These are phyloP conservation scores for Phoenix roebelenii DNA, from an alignment of 176 grass and related monocot species.

Conservation along the genomic window DNA sequence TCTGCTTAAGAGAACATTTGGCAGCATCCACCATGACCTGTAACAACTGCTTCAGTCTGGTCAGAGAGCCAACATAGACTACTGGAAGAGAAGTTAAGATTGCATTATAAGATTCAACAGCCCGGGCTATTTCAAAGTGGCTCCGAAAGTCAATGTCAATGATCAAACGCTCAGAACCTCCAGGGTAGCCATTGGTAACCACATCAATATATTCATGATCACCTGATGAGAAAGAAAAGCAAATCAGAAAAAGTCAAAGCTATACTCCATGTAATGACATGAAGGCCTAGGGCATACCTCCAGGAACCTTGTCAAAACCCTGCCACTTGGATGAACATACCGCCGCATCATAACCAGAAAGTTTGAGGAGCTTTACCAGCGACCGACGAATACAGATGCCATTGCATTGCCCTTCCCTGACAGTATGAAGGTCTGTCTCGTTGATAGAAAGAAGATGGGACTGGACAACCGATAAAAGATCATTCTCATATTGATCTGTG, in stretches of 20 bases:
- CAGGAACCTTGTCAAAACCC: conserved; percentile 65
- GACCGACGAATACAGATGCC: conserved; percentile 59
- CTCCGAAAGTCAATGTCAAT: conserved; percentile 89
- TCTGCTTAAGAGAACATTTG: conserved; percentile 88
- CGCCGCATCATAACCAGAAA: conserved; percentile 63
- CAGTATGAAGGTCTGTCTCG: conserved; percentile 40
- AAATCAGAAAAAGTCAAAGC: background rate
- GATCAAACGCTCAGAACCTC: conserved; percentile 45
- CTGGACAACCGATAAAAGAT: conserved; percentile 53
- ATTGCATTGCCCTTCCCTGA: conserved; percentile 52
- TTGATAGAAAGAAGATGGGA: conserved; percentile 58
- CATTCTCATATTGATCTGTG: conserved; percentile 46
- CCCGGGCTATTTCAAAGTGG: conserved; percentile 95
- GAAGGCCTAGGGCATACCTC: conserved; percentile 33
- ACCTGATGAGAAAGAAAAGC: conserved; percentile 30
- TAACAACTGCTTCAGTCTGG: conserved; percentile 69
- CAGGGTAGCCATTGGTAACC: conserved; percentile 9
- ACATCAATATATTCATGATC: conserved; percentile 96
- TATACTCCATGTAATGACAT: too few species aligned
- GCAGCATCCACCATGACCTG: conserved; percentile 86
- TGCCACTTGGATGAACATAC: conserved; percentile 79
- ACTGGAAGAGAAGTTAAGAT: conserved; percentile 62
- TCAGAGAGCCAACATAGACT: conserved; percentile 55
- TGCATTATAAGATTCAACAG: conserved; percentile 58
- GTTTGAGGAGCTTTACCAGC: conserved; percentile 59